Evolutionary conservation across 148 eudicot species (phyloP).

Genomic region (Talinum fruticosum): DNA sequence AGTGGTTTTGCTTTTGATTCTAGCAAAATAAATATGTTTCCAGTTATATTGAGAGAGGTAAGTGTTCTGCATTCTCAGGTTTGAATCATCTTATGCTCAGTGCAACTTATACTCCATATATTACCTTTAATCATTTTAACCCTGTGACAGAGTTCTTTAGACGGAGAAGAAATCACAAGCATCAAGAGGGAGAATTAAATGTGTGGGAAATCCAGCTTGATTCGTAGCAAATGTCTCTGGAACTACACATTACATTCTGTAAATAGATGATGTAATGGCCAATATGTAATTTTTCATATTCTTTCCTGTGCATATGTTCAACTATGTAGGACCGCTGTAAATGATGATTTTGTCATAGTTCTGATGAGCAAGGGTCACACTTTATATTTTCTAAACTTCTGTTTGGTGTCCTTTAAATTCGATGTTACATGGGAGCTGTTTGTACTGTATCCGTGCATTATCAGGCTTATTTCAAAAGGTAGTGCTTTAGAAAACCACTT

Average conservation of each 20-base stretch:
- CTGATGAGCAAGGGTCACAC: neutral
- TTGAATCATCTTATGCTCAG: no score
- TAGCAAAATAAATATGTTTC: slow-evolving; percentile 66
- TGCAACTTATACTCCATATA: neutral
- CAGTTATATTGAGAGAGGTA: slow-evolving; percentile 56
- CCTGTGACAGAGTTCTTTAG: slow-evolving; percentile 30
- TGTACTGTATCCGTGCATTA: no score
- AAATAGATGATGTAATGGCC: slow-evolving; percentile 13
- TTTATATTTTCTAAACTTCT: no score
- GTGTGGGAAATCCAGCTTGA: slow-evolving; percentile 19
- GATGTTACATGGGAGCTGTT: no score
- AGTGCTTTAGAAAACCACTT: no score
- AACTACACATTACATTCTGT: slow-evolving; percentile 4
- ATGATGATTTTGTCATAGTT: neutral
- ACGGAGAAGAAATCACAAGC: slow-evolving; percentile 27
- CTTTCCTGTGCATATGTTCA: slow-evolving; percentile 26
- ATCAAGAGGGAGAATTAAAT: slow-evolving; percentile 23
- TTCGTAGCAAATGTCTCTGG: slow-evolving; percentile 7
- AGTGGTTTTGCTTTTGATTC: slow-evolving; percentile 64
- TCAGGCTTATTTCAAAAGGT: no score
- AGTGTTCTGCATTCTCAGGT: slow-evolving; percentile 18
- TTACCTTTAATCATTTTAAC: neutral
- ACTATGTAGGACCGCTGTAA: neutral
- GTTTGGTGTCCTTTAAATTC: no score
- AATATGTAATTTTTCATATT: slow-evolving; percentile 16